Conservation (phyloP, 2,329 filamentous ascomycete species). For the Talaromyces piceae region DNA sequence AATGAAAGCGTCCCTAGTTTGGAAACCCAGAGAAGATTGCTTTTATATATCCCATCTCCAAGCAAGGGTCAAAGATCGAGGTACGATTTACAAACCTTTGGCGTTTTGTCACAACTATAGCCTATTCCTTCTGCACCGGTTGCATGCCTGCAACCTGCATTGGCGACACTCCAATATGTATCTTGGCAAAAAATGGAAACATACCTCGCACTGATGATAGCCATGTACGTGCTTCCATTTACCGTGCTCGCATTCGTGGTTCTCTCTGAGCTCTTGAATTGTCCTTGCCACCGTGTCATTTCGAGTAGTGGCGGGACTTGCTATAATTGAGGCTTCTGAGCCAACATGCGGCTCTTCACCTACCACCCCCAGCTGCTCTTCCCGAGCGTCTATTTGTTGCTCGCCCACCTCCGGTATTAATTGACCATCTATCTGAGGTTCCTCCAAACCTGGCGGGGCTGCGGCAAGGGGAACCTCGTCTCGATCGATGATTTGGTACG, state of each 20-base stretch:
- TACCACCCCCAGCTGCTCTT: neutral
- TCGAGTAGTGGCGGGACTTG: neutral
- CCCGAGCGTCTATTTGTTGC: too few species aligned
- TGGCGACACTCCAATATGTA: conserved; percentile 44
- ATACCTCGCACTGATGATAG: conserved; percentile 38
- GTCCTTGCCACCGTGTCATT: neutral
- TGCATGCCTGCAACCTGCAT: conserved; percentile 42
- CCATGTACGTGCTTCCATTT: conserved; percentile 32
- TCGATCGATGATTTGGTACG: conserved; percentile 26
- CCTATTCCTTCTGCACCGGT: conserved; percentile 41
- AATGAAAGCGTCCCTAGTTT: too few species aligned
- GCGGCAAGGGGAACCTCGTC: conserved; percentile 1
- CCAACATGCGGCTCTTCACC: neutral
- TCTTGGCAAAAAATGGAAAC: conserved; percentile 27
- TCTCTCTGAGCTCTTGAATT: conserved; percentile 19
- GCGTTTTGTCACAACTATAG: too few species aligned
- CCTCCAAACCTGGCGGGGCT: neutral
- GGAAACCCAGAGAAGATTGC: too few species aligned
- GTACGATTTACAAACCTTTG: too few species aligned
- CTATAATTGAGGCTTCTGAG: neutral
- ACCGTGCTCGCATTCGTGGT: conserved; percentile 37
- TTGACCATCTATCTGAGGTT: neutral
- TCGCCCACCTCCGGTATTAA: neutral
- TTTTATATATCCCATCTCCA: too few species aligned
- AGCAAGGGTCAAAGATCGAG: too few species aligned